Base-by-base conservation (phyloP, 2,329 filamentous ascomycete species). In the Dryadomyces quercus-mongolicae region DNA sequence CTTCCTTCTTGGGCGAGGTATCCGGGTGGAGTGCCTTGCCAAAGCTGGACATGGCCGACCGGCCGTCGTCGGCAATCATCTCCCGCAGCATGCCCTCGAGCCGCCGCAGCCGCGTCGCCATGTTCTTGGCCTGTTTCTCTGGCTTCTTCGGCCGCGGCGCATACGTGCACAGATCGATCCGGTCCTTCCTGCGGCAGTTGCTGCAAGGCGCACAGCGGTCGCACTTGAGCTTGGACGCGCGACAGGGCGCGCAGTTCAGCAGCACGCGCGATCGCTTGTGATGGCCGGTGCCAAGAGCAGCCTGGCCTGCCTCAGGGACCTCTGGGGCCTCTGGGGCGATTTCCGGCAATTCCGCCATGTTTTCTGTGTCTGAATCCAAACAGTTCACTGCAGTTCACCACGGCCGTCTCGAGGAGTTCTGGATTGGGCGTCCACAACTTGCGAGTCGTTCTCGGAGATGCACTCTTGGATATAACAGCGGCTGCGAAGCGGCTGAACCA, bases 1-100 rank as follows among this genome's bases (percentile, higher is more conserved):
- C 38, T 20, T 42, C n/a, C n/a, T n/a, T n/a, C n/a, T n/a, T n/a
- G n/a, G n/a, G n/a, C n/a, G n/a, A n/a, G n/a, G n/a, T 31, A 31
- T 31, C 25, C 25, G 25, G 4, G 25, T 31, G 4, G 4, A 31
- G 25, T 4, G 25, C 49, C 49, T 55, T 43, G 45, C 55, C 57
- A 53, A 59, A 59, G 25, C 36, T 54, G 15, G 55, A 57, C 57
- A 57, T 59, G 54, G 50, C 54, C 18, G 52, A 52, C 3, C 52
- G 51, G 5, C 54, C 42, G 21, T 40, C 53, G 22, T 57, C 53
- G 31, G 38, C 72, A 67, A 81, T 74, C 67, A 80, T 77, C 53
- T 68, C 71, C 40, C 77, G 71, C n/a, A 81, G 75, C 71, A 81
- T 74, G 53, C 74, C 74, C 63, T 81, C 77, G 0, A 82, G 74